Evolutionary conservation across 2,329 filamentous ascomycete species (phyloP).

Genomic region (Dactylellina cionopaga): DNA sequence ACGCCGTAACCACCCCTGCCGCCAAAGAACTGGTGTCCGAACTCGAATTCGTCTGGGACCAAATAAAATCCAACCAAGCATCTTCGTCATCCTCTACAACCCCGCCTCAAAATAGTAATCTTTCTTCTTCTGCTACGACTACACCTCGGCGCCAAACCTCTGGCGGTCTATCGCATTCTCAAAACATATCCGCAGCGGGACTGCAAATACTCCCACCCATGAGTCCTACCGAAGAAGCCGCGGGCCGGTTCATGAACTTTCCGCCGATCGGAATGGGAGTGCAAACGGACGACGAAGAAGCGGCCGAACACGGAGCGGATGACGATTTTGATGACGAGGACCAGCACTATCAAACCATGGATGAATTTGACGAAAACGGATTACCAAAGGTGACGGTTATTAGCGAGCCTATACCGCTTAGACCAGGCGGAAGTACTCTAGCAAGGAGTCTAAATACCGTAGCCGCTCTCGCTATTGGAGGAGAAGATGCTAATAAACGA

Average conservation of each 20-base stretch:
- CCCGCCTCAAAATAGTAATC: constrained; percentile 47
- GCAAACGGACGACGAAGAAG: constrained; percentile 78
- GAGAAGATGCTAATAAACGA: not conserved
- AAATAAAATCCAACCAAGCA: constrained; percentile 84
- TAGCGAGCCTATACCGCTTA: constrained; percentile 20
- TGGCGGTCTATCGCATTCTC: constrained; percentile 29
- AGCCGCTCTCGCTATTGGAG: not conserved
- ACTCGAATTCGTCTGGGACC: constrained; percentile 99
- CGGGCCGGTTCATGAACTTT: constrained; percentile 31
- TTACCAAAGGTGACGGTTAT: constrained; percentile 41
- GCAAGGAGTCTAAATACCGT: constrained; percentile 2
- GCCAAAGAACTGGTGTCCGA: constrained; percentile 88
- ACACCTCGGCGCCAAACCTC: constrained; percentile 16
- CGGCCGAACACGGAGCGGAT: constrained; percentile 66
- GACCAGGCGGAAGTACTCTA: not conserved
- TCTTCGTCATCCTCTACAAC: constrained; percentile 69
- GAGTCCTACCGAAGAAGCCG: constrained; percentile 44
- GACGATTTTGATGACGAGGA: constrained; percentile 61
- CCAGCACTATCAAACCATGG: constrained; percentile 58
- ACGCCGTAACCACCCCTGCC: constrained; percentile 83
- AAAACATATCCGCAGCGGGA: constrained; percentile 34
- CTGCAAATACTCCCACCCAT: constrained; percentile 45
- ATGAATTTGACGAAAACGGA: constrained; percentile 52
- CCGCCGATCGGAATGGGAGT: constrained; percentile 63
- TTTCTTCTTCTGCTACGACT: constrained; percentile 35